These are phyloP conservation scores for Eurotiales sp. DNA, from an alignment of 2,329 filamentous ascomycete species.

Conservation along the genomic window DNA sequence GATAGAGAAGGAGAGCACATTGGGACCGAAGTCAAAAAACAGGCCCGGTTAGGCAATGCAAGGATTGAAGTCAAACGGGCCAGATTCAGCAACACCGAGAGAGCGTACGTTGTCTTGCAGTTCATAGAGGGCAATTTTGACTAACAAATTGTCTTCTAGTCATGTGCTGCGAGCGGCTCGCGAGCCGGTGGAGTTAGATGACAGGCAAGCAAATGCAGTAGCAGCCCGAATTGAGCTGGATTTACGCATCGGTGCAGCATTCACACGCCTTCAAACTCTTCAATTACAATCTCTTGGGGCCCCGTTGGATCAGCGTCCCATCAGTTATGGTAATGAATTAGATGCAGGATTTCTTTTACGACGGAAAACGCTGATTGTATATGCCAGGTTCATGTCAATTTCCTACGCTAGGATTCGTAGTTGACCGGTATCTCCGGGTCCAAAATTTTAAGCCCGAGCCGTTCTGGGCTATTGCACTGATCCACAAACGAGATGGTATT, in stretches of 20 bases:
- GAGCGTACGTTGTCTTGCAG: slow-evolving; percentile 59
- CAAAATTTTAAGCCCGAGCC: slow-evolving; percentile 87
- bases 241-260: slow-evolving; percentile 84
- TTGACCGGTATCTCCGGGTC: slow-evolving; percentile 91
- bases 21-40: slow-evolving; percentile 80
- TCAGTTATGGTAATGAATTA: slow-evolving; percentile 70
- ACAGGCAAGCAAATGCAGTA: slow-evolving; percentile 82
- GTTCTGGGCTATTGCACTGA: slow-evolving; percentile 90
- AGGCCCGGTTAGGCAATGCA: slow-evolving; percentile 70
- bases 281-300: slow-evolving; percentile 70
- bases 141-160: slow-evolving; percentile 41
- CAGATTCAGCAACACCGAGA: slow-evolving; percentile 92
- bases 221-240: slow-evolving; percentile 87
- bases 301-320: slow-evolving; percentile 59
- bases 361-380: slow-evolving; percentile 13
- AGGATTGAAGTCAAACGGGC: slow-evolving; percentile 78
- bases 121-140: not conserved
- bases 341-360: not conserved
- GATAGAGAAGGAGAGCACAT: slow-evolving; percentile 98
- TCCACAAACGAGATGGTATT: slow-evolving; percentile 71
- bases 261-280: slow-evolving; percentile 82
- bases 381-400: slow-evolving; percentile 82
- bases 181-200: slow-evolving; percentile 72
- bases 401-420: slow-evolving; percentile 92
- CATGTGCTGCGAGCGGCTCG: slow-evolving; percentile 83